These are phyloP conservation scores for Linum trigynum DNA, from an alignment of 345 rosid species.

Conservation along the genomic window DNA sequence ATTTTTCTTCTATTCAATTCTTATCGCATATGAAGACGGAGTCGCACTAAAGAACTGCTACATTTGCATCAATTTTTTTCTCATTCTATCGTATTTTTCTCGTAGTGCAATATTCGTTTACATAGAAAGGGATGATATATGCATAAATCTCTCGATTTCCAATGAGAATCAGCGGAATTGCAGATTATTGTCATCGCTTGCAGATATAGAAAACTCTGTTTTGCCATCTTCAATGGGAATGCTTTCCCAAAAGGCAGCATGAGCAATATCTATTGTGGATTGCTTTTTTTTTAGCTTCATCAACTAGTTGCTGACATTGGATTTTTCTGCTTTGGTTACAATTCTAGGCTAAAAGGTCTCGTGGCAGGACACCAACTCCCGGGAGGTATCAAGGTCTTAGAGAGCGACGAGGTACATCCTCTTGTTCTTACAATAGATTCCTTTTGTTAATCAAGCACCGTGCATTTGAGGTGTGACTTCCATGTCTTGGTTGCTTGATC, in stretches of 20 bases:
- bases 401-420: constrained; percentile 37
- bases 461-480: not conserved
- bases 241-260: constrained; percentile 4
- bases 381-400: constrained; percentile 49
- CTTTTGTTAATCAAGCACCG: constrained; percentile 1
- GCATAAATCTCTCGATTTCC: constrained; percentile 2
- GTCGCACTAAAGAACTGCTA: not conserved
- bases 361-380: constrained; percentile 65
- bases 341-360: constrained; percentile 51
- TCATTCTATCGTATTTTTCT: constrained; percentile 12
- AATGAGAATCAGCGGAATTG: constrained; percentile 5
- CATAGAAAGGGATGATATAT: not conserved
- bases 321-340: constrained; percentile 5
- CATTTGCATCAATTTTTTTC: constrained; percentile 6
- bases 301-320: not conserved
- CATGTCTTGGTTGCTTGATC: not conserved
- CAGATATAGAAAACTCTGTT: not conserved
- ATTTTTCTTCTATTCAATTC: constrained; percentile 6
- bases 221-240: not conserved
- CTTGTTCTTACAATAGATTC: not conserved
- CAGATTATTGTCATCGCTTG: constrained; percentile 6
- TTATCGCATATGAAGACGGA: constrained; percentile 8
- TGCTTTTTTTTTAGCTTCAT: not conserved
- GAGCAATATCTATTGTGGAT: not conserved
- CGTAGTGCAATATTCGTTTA: not conserved